Evolutionary conservation across 176 grass and related monocot genomes (phyloP), one percentile per base, ranked within the genome.

Genomic region (Paspalum notatum): DNA sequence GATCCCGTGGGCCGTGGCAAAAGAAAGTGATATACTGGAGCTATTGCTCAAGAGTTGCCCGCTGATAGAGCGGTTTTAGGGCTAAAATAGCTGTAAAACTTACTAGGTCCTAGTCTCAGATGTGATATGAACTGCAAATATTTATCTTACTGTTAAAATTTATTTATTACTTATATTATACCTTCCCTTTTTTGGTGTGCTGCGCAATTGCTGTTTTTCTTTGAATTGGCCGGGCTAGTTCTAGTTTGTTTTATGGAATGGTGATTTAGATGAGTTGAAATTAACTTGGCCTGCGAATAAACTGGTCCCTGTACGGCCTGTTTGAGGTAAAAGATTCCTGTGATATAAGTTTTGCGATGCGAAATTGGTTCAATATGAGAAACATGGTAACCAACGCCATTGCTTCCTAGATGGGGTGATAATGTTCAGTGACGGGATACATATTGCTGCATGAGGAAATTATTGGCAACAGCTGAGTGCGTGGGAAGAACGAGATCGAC

Each of bases 81-180:
- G 76, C 25, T 52, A 17, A 51, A 66, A 65, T 27, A 66, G 46
- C 17, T 51, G 27, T 66, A 78, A 25, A 78, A 78, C 18, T 65
- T 66, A 78, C 41, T 78, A 38, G 50, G 50, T 77, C 58, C 71
- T 77, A 89, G 56, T 64, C 40, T 48, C 17, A 77, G 52, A 75
- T 84, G 41, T 65, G 48, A 44, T 68, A 55, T 81, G 82, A 77
- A 81, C 47, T 71, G 82, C 72, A 85, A 71, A 80, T 81, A 85
- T 76, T 81, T 76, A 8, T 43, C 20, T n/a, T 55, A 4, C 3
- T 68, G 32, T 63, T 76, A 1, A 68, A 62, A 62, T 84, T 75
- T 88, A 13, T 74, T 73, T 76, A 63, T 82, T 60, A 32, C 5
- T 45, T 39, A 8, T 53, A 43, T 60, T 44, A 10, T 62, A 18